Conservation (phyloP, 441 rosid genomes). For the Croton setiger region DNA sequence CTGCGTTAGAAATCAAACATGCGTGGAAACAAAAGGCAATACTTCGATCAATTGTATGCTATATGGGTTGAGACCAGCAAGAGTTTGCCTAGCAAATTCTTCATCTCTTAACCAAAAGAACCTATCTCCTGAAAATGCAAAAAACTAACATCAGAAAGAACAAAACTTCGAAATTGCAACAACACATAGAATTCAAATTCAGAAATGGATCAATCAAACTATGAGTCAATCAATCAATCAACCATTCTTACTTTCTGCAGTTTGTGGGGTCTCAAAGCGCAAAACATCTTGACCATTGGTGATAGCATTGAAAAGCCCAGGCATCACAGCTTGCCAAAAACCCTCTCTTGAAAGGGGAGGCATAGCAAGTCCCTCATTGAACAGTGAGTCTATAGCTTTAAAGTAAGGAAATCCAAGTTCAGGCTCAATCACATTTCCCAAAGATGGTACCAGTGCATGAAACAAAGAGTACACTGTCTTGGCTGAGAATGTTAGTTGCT, state of each 20-base stretch:
- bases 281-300: constrained; percentile 38
- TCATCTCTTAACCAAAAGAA: constrained; percentile 73
- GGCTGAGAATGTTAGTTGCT: constrained; percentile 45
- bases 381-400: constrained; percentile 52
- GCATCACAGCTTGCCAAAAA: constrained; percentile 38
- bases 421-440: constrained; percentile 34
- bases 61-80: constrained; percentile 74
- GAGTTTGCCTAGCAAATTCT: constrained; percentile 68
- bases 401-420: constrained; percentile 51
- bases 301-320: constrained; percentile 47
- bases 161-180: not conserved
- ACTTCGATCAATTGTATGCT: constrained; percentile 50
- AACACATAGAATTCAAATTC: no score
- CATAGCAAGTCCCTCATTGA: constrained; percentile 51
- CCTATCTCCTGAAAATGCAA: constrained; percentile 51
- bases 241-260: constrained; percentile 46
- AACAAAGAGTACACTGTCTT: constrained; percentile 50
- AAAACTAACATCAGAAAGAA: not conserved
- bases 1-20: no score
- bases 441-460: constrained; percentile 47
- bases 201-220: no score
- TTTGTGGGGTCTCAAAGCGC: constrained; percentile 49
- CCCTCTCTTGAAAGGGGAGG: constrained; percentile 37
- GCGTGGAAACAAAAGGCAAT: no score
- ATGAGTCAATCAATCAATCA: no score